These are phyloP conservation scores for Aspergillus floridensis DNA, from an alignment of 2,329 filamentous ascomycete species.

Conservation along the genomic window DNA sequence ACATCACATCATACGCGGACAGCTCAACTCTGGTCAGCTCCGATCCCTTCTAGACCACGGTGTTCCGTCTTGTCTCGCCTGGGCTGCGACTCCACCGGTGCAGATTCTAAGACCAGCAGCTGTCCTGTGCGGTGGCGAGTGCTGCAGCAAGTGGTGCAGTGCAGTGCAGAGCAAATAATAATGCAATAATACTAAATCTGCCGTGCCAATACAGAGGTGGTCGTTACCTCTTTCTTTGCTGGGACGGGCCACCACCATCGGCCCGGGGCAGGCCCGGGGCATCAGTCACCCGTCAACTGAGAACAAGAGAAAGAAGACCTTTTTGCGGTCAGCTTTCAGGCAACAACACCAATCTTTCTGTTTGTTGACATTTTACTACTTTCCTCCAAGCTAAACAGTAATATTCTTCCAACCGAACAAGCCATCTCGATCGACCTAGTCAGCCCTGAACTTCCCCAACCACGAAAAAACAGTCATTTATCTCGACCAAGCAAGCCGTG, in stretches of 20 bases:
- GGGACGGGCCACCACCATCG: not conserved
- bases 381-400: no score
- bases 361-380: no score
- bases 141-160: slow-evolving; percentile 1
- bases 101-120: slow-evolving; percentile 9
- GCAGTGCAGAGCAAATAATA: no score
- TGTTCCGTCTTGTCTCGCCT: slow-evolving; percentile 4
- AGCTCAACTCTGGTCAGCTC: slow-evolving; percentile 8
- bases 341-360: not conserved
- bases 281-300: no score
- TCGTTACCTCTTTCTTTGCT: not conserved
- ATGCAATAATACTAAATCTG: not conserved
- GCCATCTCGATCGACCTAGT: no score
- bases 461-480: not conserved
- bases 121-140: slow-evolving; percentile 22
- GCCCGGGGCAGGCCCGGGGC: no score
- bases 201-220: not conserved
- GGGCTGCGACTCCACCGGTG: slow-evolving; percentile 14
- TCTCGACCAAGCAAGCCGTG: not conserved
- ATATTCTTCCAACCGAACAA: no score
- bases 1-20: slow-evolving; percentile 13
- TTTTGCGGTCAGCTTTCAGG: not conserved
- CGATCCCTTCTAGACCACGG: slow-evolving; percentile 10
- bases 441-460: not conserved
- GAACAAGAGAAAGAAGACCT: not conserved